phyloP scores from a whole-genome alignment of 352 stramenopile genomes.

The Globisporangium emineosum region DNA sequence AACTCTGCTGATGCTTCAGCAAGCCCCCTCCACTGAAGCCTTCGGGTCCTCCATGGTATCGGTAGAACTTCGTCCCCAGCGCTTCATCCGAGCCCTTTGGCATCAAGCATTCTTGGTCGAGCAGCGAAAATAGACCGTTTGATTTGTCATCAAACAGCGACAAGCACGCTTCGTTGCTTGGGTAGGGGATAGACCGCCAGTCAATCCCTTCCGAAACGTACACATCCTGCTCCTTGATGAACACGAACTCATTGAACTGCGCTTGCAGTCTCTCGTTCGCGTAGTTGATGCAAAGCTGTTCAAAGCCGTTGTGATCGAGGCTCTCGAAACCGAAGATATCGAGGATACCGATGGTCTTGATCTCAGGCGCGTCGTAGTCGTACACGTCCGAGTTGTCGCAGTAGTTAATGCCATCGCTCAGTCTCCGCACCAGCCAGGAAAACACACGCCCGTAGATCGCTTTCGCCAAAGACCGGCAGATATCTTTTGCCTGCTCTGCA shows the following conservation, averaged over 20 bases:
- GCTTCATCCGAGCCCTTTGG: slow-evolving; percentile 82
- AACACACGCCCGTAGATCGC: slow-evolving; percentile 96
- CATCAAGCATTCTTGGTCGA: slow-evolving; percentile 85
- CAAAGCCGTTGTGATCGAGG: slow-evolving; percentile 74
- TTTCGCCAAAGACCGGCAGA: slow-evolving; percentile 93
- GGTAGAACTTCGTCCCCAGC: slow-evolving; percentile 79
- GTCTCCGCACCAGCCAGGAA: slow-evolving; percentile 89
- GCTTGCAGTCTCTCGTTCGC: slow-evolving; percentile 77
- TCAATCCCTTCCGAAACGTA: slow-evolving; percentile 85
- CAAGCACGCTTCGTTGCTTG: slow-evolving; percentile 80
- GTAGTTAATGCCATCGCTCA: slow-evolving; percentile 84
- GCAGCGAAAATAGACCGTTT: slow-evolving; percentile 72
- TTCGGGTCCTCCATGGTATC: slow-evolving; percentile 48
- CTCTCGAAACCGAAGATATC: slow-evolving; percentile 91
- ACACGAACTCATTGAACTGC: slow-evolving; percentile 90
- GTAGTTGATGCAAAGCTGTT: slow-evolving; percentile 85
- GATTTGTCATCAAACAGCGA: slow-evolving; percentile 79
- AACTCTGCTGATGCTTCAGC: slow-evolving; percentile 33
- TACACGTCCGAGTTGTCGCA: slow-evolving; percentile 46
- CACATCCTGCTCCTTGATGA: slow-evolving; percentile 82
- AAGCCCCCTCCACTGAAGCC: slow-evolving; percentile 21
- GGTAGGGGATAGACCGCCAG: slow-evolving; percentile 76
- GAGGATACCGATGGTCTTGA: slow-evolving; percentile 81
- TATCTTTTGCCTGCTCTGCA: slow-evolving; percentile 79
- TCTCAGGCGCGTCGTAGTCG: slow-evolving; percentile 25